These are phyloP conservation scores for Macrocystidia cucumis DNA, from an alignment of 1,284 basidiomycete species.

Conservation along the genomic window DNA sequence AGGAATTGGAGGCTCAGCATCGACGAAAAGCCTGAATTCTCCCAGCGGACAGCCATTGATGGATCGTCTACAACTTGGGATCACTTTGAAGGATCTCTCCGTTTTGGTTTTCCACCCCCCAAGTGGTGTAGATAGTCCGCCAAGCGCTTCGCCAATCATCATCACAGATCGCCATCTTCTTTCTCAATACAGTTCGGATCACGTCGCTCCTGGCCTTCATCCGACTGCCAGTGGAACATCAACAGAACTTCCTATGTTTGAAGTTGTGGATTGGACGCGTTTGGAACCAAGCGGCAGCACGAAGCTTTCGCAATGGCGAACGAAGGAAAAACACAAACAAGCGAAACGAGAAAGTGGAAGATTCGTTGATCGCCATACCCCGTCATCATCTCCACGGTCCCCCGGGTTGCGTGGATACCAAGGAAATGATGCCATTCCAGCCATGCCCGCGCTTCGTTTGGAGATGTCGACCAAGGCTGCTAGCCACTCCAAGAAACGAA, in stretches of 20 bases:
- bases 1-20: too few relatives aligned
- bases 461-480: neutral
- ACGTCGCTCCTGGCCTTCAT: too few relatives aligned
- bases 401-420: neutral
- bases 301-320: constrained; percentile 58
- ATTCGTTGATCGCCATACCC: neutral
- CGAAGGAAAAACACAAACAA: constrained; percentile 10
- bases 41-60: too few relatives aligned
- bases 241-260: constrained; percentile 41
- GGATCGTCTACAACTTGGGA: constrained; percentile 12
- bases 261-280: constrained; percentile 56
- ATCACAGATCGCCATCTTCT: constrained; percentile 54
- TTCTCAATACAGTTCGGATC: constrained; percentile 36
- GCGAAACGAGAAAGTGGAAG: neutral
- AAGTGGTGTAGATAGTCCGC: constrained; percentile 4
- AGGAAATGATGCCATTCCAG: neutral
- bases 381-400: neutral
- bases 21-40: too few relatives aligned
- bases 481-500: neutral
- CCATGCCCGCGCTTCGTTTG: neutral
- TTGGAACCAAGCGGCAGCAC: constrained; percentile 33
- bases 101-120: constrained; percentile 35
- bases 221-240: constrained; percentile 20
- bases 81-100: constrained; percentile 41
- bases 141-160: constrained; percentile 47